These are phyloP conservation scores for Puccinia coronata DNA, from an alignment of 1,284 basidiomycete genomes.

Conservation along the genomic window DNA sequence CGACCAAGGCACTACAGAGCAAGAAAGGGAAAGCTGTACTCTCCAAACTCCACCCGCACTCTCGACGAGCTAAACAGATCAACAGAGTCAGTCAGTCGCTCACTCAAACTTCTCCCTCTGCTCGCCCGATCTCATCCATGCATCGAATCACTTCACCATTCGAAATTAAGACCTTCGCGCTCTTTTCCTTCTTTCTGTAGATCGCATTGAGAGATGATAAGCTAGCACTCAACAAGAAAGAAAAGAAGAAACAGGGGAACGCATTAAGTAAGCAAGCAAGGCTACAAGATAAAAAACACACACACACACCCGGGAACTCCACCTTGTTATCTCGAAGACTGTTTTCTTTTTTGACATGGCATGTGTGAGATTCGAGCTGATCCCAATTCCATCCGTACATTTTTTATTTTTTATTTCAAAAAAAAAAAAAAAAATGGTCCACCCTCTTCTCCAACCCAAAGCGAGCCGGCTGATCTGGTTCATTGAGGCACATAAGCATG, in stretches of 20 bases:
- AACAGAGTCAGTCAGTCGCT: constrained; percentile 17
- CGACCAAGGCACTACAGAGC: constrained; percentile 37
- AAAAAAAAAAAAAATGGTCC: constrained; percentile 30
- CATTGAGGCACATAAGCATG: constrained; percentile 5
- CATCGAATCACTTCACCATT: not conserved
- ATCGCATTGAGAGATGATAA: constrained; percentile 40
- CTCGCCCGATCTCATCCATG: not conserved
- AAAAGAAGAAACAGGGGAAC: constrained; percentile 35
- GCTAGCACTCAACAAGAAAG: constrained; percentile 25
- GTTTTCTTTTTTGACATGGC: too few species aligned
- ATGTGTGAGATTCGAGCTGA: too few species aligned
- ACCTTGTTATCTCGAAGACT: too few species aligned
- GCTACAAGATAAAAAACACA: too few species aligned
- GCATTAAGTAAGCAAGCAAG: constrained; percentile 2
- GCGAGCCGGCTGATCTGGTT: constrained; percentile 29
- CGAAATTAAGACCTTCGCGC: too few species aligned
- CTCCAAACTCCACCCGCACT: constrained; percentile 42
- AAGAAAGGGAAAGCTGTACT: constrained; percentile 39
- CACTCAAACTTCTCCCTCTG: not conserved
- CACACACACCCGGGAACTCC: too few species aligned
- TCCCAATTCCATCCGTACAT: too few species aligned
- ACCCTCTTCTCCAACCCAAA: too few species aligned
- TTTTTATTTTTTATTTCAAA: not conserved
- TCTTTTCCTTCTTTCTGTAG: constrained; percentile 13
- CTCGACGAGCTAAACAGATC: constrained; percentile 42